phyloP scores from a whole-genome alignment of 345 rosid genomes.

The Rhizophora mangle region DNA sequence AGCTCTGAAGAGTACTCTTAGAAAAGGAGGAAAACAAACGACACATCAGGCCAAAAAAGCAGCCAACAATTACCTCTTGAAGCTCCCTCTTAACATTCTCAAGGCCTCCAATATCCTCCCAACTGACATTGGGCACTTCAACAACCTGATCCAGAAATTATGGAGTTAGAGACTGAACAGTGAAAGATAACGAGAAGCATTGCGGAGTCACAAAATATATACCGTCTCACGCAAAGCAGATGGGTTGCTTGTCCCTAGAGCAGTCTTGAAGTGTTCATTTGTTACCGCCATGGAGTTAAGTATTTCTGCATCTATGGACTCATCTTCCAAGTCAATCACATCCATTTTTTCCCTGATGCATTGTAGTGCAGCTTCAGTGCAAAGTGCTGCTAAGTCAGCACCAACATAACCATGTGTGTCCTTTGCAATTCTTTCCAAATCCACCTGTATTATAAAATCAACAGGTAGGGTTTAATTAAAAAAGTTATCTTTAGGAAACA shows the following conservation, averaged over 20 bases:
- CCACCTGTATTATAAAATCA: constrained; percentile 51
- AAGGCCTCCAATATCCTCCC: constrained; percentile 96
- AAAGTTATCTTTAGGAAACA: neutral
- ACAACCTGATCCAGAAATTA: constrained; percentile 57
- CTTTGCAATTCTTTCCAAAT: constrained; percentile 82
- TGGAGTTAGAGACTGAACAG: constrained; percentile 1
- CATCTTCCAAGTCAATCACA: constrained; percentile 96
- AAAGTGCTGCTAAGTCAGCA: constrained; percentile 94
- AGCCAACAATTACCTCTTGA: constrained; percentile 58
- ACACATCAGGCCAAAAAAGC: neutral
- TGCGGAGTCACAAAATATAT: neutral
- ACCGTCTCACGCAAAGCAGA: constrained; percentile 86
- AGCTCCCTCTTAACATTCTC: constrained; percentile 94
- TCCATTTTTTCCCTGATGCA: constrained; percentile 99
- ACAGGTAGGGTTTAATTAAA: neutral
- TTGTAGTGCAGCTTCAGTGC: constrained; percentile 97
- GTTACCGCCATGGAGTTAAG: constrained; percentile 92
- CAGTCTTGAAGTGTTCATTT: constrained; percentile 92
- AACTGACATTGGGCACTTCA: constrained; percentile 84
- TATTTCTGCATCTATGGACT: constrained; percentile 84
- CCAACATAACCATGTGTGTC: constrained; percentile 98
- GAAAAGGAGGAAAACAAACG: neutral
- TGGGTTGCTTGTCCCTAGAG: constrained; percentile 83
- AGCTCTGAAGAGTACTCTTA: neutral
- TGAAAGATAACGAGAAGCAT: neutral